These are phyloP conservation scores for Trametes hirsuta DNA, from an alignment of 1,284 basidiomycete genomes.

Conservation along the genomic window DNA sequence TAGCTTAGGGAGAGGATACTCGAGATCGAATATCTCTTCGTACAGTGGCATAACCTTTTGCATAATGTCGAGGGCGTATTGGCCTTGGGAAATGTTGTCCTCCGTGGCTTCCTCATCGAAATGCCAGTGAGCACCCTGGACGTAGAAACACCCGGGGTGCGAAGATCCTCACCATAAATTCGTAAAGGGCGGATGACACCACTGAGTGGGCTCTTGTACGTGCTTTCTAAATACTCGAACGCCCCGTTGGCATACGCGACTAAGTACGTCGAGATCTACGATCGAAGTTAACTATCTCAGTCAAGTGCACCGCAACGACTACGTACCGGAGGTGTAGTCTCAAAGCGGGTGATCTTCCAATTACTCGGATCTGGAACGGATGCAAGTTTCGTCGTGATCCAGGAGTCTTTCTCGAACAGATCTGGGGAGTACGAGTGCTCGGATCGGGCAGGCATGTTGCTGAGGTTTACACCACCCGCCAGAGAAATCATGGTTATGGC, in stretches of 20 bases:
- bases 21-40: slow-evolving; percentile 89
- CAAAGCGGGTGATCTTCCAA: slow-evolving; percentile 84
- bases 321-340: slow-evolving; percentile 63
- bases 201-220: slow-evolving; percentile 82
- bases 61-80: slow-evolving; percentile 89
- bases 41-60: slow-evolving; percentile 85
- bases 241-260: slow-evolving; percentile 90
- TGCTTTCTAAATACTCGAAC: slow-evolving; percentile 75
- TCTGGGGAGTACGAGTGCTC: slow-evolving; percentile 40
- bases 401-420: not conserved
- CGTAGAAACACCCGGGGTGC: too few species aligned
- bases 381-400: slow-evolving; percentile 6
- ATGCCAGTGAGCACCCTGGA: not conserved
- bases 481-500: slow-evolving; percentile 83
- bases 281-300: not conserved
- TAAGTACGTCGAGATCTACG: slow-evolving; percentile 85
- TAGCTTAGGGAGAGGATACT: slow-evolving; percentile 91
- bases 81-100: slow-evolving; percentile 81
- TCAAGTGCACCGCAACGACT: too few species aligned
- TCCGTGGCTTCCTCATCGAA: slow-evolving; percentile 58
- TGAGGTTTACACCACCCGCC: slow-evolving; percentile 71
- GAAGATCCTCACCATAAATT: slow-evolving; percentile 65
- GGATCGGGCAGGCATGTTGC: slow-evolving; percentile 84
- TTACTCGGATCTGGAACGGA: not conserved
- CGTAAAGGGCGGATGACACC: slow-evolving; percentile 82